Evolutionary conservation across 345 rosid genomes (phyloP).

Genomic region (Gossypium sturtianum): DNA sequence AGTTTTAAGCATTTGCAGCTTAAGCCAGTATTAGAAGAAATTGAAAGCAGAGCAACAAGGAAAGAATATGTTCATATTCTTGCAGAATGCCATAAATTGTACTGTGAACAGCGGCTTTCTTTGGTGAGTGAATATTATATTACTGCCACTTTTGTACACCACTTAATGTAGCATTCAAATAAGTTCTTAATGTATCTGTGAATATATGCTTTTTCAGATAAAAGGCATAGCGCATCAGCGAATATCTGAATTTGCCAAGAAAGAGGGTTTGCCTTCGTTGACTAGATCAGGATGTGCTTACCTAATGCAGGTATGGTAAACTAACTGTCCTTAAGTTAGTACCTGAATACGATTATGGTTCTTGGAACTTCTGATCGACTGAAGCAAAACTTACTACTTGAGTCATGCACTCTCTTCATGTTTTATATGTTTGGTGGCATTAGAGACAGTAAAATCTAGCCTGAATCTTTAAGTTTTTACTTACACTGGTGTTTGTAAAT

Average conservation of each 20-base stretch:
- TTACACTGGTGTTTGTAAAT: not conserved
- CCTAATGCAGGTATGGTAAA: constrained; percentile 68
- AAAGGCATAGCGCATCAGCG: constrained; percentile 88
- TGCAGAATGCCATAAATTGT: constrained; percentile 85
- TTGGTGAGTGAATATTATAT: constrained; percentile 48
- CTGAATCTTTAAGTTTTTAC: not conserved
- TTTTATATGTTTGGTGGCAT: constrained; percentile 7
- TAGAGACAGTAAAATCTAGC: not conserved
- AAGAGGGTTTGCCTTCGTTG: constrained; percentile 85
- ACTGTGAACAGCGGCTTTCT: constrained; percentile 90
- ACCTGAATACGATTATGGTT: not conserved
- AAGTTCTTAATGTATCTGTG: not conserved
- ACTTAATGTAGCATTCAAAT: not conserved
- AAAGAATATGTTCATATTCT: constrained; percentile 81
- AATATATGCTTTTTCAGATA: constrained; percentile 36
- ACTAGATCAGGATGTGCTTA: constrained; percentile 98
- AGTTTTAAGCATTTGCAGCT: constrained; percentile 52
- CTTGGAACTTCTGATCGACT: constrained; percentile 4
- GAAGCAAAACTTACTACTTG: constrained; percentile 5
- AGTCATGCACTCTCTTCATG: not conserved
- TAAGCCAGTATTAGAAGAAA: constrained; percentile 81
- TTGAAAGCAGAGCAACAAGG: constrained; percentile 88
- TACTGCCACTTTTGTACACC: not conserved
- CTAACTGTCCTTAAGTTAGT: not conserved
- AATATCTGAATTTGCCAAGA: constrained; percentile 80